Conservation (phyloP, 2,329 filamentous ascomycete species). For the Sporothrix luriei region DNA sequence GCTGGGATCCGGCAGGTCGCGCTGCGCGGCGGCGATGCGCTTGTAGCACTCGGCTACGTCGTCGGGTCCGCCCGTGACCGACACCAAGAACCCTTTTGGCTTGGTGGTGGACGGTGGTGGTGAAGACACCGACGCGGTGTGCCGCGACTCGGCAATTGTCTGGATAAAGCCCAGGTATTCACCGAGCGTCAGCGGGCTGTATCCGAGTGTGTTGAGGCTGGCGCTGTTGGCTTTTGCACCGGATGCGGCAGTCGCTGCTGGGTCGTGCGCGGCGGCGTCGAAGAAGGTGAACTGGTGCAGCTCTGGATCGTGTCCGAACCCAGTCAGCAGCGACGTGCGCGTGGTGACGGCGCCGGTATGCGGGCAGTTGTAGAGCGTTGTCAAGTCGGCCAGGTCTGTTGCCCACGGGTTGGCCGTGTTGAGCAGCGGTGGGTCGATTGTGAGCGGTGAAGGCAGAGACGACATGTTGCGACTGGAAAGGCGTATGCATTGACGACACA, state of each 20-base stretch:
- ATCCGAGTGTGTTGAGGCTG: conserved; percentile 72
- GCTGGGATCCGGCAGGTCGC: conserved; percentile 38
- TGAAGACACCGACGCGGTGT: background rate
- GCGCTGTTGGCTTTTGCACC: conserved; percentile 42
- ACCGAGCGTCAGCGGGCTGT: conserved; percentile 65
- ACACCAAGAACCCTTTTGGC: conserved; percentile 67
- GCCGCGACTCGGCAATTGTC: conserved; percentile 47
- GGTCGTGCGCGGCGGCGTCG: conserved; percentile 43
- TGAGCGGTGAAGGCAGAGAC: conserved; percentile 50
- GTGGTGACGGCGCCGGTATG: conserved; percentile 74
- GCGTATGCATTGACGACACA: too few species aligned
- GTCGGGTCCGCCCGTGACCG: conserved; percentile 65
- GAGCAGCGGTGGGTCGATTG: conserved; percentile 66
- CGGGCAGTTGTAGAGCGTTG: conserved; percentile 60
- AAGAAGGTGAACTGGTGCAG: conserved; percentile 70
- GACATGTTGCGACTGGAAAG: background rate
- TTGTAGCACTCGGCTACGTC: conserved; percentile 62
- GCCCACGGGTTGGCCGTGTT: conserved; percentile 80
- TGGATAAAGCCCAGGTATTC: conserved; percentile 62
- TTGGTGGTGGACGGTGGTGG: conserved; percentile 6
- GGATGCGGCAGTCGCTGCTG: conserved; percentile 30
- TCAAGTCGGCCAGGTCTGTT: conserved; percentile 64
- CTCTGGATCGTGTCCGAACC: conserved; percentile 63
- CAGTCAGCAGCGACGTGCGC: conserved; percentile 66
- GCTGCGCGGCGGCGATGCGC: conserved; percentile 48